Evolutionary conservation across 805 yeast genomes (phyloP).

Genomic region (Kuraishia capsulata): DNA sequence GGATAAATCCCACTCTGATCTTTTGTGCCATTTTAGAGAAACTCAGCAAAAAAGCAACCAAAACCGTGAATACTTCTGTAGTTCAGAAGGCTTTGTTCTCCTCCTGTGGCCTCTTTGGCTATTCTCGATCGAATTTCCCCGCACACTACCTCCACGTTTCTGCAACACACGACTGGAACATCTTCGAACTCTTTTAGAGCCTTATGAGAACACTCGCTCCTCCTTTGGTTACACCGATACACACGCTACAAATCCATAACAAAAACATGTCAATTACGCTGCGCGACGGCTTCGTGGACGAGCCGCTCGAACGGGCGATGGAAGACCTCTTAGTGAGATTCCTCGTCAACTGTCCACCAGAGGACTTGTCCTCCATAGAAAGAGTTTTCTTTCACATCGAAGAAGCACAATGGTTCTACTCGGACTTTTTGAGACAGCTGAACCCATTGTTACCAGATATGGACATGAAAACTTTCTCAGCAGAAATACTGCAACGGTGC

Average conservation of each 20-base stretch:
- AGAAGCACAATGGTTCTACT: constrained; percentile 97
- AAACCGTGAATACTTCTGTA: no score
- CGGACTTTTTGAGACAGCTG: constrained; percentile 67
- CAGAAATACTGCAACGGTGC: constrained; percentile 55
- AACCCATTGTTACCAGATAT: constrained; percentile 71
- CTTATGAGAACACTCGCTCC: no score
- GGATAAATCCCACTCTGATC: constrained; percentile 69
- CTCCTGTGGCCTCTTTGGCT: neutral
- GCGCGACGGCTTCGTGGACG: constrained; percentile 42
- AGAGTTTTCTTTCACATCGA: constrained; percentile 90
- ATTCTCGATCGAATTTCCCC: neutral
- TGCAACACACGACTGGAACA: no score
- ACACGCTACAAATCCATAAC: no score
- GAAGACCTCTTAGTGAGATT: constrained; percentile 88
- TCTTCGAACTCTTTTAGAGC: no score
- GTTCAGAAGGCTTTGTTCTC: no score
- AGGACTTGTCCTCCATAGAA: constrained; percentile 74
- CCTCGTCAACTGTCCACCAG: constrained; percentile 84
- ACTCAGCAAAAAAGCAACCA: no score
- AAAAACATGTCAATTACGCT: constrained; percentile 24
- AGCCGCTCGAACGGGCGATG: constrained; percentile 61
- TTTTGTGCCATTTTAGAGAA: no score
- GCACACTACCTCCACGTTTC: no score
- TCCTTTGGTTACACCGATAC: no score
- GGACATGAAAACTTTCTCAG: constrained; percentile 70